Evolutionary conservation across 176 grass and related monocot species (phyloP).

Genomic region (Eleusine coracana): DNA sequence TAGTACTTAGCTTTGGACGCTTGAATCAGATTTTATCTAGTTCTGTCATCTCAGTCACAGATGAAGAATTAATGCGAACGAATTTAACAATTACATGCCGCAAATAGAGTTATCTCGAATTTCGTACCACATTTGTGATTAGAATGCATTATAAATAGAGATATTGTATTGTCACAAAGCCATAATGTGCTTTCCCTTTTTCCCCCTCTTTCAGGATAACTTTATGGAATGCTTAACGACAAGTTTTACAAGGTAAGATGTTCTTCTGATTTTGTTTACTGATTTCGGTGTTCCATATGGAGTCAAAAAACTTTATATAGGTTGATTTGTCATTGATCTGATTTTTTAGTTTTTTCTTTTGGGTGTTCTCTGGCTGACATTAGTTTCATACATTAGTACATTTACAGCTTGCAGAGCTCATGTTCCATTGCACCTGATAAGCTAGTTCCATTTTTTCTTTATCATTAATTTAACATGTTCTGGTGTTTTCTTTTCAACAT

Average conservation of each 20-base stretch:
- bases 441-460: not conserved
- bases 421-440: not conserved
- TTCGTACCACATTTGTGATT: not conserved
- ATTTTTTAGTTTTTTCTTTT: not conserved
- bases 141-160: not conserved
- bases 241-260: constrained; percentile 50
- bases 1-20: not conserved
- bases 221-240: constrained; percentile 65
- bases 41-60: not conserved
- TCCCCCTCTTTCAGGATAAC: constrained; percentile 27
- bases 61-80: not conserved
- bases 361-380: not conserved
- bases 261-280: not conserved
- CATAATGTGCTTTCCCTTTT: not conserved
- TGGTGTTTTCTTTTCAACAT: not conserved
- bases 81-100: not conserved
- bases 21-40: not conserved
- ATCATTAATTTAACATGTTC: not conserved
- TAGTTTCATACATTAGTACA: not conserved
- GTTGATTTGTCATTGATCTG: not conserved
- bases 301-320: not conserved
- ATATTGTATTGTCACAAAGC: not conserved
- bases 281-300: not conserved
- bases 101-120: not conserved
- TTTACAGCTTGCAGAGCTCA: not conserved